phyloP scores from a whole-genome alignment of 164 flowering plant species.

The Saururus chinensis region DNA sequence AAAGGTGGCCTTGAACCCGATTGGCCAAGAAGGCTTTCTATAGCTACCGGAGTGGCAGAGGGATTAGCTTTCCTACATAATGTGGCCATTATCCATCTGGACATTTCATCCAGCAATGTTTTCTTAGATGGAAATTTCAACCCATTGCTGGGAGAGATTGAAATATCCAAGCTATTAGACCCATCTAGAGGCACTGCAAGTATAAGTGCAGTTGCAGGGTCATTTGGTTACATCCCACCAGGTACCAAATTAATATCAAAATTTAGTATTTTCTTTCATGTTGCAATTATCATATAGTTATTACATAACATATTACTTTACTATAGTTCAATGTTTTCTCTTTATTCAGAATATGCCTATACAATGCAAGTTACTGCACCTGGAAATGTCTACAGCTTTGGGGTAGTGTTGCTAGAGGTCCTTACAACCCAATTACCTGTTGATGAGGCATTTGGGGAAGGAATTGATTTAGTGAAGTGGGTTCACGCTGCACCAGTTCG shows the following conservation, averaged over 20 bases:
- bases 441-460: slow-evolving; percentile 92
- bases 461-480: slow-evolving; percentile 97
- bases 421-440: slow-evolving; percentile 80
- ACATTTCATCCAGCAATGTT: slow-evolving; percentile 74
- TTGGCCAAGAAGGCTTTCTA: slow-evolving; percentile 74
- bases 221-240: slow-evolving; percentile 98
- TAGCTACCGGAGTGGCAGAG: slow-evolving; percentile 88
- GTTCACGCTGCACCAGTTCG: slow-evolving; percentile 78
- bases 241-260: slow-evolving; percentile 28
- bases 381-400: slow-evolving; percentile 95
- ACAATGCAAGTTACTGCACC: slow-evolving; percentile 99
- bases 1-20: slow-evolving; percentile 53
- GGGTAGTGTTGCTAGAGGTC: slow-evolving; percentile 89
- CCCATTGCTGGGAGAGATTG: slow-evolving; percentile 83
- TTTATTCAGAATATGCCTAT: slow-evolving; percentile 70
- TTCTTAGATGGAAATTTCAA: slow-evolving; percentile 56
- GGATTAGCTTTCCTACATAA: slow-evolving; percentile 91
- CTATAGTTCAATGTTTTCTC: neutral
- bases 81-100: slow-evolving; percentile 89
- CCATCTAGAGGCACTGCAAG: slow-evolving; percentile 95
- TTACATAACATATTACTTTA: too few relatives aligned
- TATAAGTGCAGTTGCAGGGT: slow-evolving; percentile 97
- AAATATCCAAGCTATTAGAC: slow-evolving; percentile 92
- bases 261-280: too few relatives aligned
- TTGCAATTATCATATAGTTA: neutral